These are phyloP conservation scores for Takakia lepidozioides DNA, from an alignment of 225 moss, liverwort and hornwort genomes.

Conservation along the genomic window DNA sequence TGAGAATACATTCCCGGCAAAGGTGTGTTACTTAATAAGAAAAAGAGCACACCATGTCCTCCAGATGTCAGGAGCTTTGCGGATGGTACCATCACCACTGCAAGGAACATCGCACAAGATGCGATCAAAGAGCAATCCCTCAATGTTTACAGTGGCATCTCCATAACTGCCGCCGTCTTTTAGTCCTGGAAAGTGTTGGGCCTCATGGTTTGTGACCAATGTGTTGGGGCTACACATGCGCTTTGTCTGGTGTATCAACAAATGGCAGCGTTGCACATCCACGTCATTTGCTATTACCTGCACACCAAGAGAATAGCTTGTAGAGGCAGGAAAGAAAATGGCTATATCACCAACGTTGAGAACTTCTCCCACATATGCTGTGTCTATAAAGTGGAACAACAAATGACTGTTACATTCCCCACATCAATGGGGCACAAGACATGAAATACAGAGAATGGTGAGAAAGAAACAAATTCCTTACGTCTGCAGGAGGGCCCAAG, in stretches of 20 bases:
- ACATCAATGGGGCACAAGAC: too few species aligned
- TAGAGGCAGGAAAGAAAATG: too few species aligned
- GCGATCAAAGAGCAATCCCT: slow-evolving; percentile 65
- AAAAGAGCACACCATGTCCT: slow-evolving; percentile 58
- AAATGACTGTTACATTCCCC: too few species aligned
- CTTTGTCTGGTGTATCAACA: slow-evolving; percentile 88
- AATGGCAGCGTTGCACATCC: slow-evolving; percentile 84
- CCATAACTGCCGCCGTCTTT: slow-evolving; percentile 37
- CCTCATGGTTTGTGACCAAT: slow-evolving; percentile 87
- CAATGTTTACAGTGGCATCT: slow-evolving; percentile 15
- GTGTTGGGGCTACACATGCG: slow-evolving; percentile 98
- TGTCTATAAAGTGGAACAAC: too few species aligned
- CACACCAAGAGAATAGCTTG: slow-evolving; percentile 6
- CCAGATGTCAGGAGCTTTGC: slow-evolving; percentile 92
- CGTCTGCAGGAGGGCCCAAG: too few species aligned
- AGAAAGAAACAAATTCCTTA: too few species aligned
- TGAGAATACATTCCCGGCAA: neutral
- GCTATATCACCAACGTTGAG: too few species aligned
- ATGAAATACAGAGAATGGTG: too few species aligned
- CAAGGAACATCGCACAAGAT: slow-evolving; percentile 88
- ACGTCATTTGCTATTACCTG: slow-evolving; percentile 87
- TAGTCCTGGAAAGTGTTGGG: slow-evolving; percentile 82
- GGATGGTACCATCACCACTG: slow-evolving; percentile 92
- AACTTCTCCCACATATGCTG: too few species aligned
- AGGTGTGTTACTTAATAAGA: neutral